phyloP scores from a whole-genome alignment of 371 early-diverging fungal genomes.

The Massospora cicadina region DNA sequence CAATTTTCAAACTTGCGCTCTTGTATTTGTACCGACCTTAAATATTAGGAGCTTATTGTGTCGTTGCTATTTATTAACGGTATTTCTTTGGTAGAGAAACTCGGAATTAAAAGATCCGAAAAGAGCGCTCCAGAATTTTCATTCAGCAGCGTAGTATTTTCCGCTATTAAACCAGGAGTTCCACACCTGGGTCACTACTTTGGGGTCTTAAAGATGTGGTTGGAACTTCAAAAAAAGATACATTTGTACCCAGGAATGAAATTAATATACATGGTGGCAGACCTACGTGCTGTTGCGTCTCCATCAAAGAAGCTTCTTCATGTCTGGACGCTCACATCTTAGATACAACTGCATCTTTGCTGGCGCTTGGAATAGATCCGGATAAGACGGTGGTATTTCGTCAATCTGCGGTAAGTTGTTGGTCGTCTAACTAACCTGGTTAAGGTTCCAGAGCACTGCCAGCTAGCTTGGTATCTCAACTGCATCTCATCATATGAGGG shows the following conservation, averaged over 20 bases:
- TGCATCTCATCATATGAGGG: constrained; percentile 73
- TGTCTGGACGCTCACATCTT: neutral
- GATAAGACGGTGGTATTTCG: constrained; percentile 54
- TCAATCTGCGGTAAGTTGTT: constrained; percentile 36
- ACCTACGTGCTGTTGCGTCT: constrained; percentile 79
- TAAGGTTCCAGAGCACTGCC: constrained; percentile 53
- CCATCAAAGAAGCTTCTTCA: constrained; percentile 25
- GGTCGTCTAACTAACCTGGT: neutral
- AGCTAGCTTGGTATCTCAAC: constrained; percentile 71
- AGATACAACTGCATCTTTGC: constrained; percentile 37
- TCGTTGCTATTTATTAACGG: no score
- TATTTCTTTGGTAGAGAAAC: no score
- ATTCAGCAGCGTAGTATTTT: constrained; percentile 2
- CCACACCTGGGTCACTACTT: constrained; percentile 92
- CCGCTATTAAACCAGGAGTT: constrained; percentile 80
- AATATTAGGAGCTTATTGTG: no score
- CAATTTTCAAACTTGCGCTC: no score
- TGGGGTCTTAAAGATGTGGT: constrained; percentile 80
- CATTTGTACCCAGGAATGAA: constrained; percentile 11
- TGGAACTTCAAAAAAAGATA: constrained; percentile 34
- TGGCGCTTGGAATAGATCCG: constrained; percentile 81
- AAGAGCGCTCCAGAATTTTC: neutral
- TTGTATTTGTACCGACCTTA: no score
- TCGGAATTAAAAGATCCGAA: no score
- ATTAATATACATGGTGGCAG: constrained; percentile 59